Base-by-base conservation (phyloP, 306 rosid species). In the Corylus avellana region DNA sequence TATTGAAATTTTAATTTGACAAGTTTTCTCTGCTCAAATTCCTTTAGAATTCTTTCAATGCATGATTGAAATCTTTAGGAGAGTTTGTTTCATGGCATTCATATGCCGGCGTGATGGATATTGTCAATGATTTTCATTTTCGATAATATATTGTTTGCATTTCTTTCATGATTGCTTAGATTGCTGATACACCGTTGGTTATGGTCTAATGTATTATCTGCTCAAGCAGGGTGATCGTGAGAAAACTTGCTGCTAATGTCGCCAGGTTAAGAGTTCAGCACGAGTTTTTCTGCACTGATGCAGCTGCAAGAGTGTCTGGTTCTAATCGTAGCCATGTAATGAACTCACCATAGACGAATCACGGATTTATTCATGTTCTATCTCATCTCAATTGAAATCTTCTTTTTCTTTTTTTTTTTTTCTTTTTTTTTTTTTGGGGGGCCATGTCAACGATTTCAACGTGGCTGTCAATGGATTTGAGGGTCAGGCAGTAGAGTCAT, bases 171-270 rank as follows among this genome's bases (percentile, higher is more conserved):
- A 4, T 35, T 48, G 54, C 10, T 42, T 77, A 75, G 68, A 62
- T 64, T 35, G 79, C 66, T 67, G 75, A 16, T 74, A 6, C 70
- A 77, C 6, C 22, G 22, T 70, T 50, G 17, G 25, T 58, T 44
- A 13, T 66, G 46, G 44, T 76, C 35, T 84, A 66, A 84, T 27
- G 42, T 39, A 55, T 16, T 78, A 18, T 63, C 37, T 86, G 48
- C 11, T 82, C 17, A 70, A 51, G 64, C 86, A 95, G 98, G 84
- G 71, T 90, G 72, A 72, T 92, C 9, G 75, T 66, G 78, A 90
- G 87, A 77, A 86, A 73, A 35, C 69, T 83, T 35, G 79, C 72
- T 37, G 85, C 85, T 39, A 87, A 76, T 80, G 49, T 78, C 66
- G 61, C 14, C 25, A 83, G 90, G 48, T 75, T 77, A 62, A 89